phyloP scores from a whole-genome alignment of 2,329 filamentous ascomycete genomes.

The Bisporella sp. region DNA sequence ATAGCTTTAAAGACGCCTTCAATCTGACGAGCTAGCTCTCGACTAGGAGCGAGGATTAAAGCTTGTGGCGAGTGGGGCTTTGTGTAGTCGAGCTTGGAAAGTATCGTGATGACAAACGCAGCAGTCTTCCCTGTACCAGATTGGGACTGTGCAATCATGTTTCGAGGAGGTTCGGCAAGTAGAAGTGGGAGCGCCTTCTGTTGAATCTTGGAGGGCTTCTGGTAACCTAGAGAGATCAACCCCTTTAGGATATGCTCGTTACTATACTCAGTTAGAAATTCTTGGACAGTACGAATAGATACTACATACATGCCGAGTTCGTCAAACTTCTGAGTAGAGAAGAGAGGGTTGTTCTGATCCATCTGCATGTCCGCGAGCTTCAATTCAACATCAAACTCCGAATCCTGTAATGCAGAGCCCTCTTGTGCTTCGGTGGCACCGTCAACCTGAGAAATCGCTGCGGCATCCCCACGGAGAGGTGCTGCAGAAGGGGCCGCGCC shows the following conservation, averaged over 20 bases:
- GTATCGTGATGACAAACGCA: constrained; percentile 87
- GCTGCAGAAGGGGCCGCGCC: constrained; percentile 5
- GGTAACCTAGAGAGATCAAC: constrained; percentile 75
- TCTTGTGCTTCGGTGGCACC: constrained; percentile 33
- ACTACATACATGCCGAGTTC: constrained; percentile 68
- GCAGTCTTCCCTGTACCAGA: constrained; percentile 98
- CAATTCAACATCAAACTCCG: constrained; percentile 83
- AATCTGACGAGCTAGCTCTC: constrained; percentile 93
- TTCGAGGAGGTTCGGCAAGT: constrained; percentile 75
- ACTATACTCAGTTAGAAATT: constrained; percentile 28
- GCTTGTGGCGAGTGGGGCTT: constrained; percentile 71
- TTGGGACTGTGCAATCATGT: constrained; percentile 98
- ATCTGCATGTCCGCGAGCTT: constrained; percentile 85
- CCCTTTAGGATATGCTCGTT: constrained; percentile 65
- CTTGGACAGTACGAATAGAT: background rate
- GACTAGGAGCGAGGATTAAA: constrained; percentile 81
- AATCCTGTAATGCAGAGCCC: constrained; percentile 56
- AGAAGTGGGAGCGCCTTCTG: constrained; percentile 89
- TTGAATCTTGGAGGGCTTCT: constrained; percentile 96
- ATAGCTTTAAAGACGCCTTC: constrained; percentile 77
- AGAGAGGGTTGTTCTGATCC: constrained; percentile 80
- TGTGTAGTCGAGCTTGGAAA: constrained; percentile 74
- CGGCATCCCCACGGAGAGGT: constrained; percentile 1
- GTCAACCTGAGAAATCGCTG: constrained; percentile 33
- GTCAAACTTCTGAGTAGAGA: constrained; percentile 76